Base-by-base conservation (phyloP, 106 monocot genomes). In the Platanthera zijinensis region DNA sequence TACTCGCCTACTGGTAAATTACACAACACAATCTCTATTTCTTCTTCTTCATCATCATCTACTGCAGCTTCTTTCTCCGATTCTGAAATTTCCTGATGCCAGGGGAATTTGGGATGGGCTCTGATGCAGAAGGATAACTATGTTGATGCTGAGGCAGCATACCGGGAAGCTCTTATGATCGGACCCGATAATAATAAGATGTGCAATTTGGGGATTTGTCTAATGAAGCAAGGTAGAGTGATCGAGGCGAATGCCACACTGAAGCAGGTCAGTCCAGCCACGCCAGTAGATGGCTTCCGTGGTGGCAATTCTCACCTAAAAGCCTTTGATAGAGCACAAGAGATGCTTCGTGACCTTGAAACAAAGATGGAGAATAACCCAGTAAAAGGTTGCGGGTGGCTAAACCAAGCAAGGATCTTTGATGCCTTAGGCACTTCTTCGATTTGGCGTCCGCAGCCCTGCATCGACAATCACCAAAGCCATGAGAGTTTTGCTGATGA, bases 21-120 rank as follows among this genome's bases (percentile, higher is more conserved):
- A 19, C 10, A 30, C 6, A 66, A 66, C 32, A 9, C 30, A 22
- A 22, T 75, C 22, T 11, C 14, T 74, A 6, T 12, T 30, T 69
- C 39, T 76, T 53, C 57, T 54, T 73, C 69, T 14, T 72, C n/a
- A 51, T 74, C 50, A 11, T 50, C 21, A 11, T 52, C 22, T 30
- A 5, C 28, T 15, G 4, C 4, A 45, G 11, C 45, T 48, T 47
- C 13, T 48, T 32, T 14, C 39, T 39, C 45, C 12, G 6, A 5
- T 67, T 67, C 32, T 11, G 11, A 67, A 10, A 67, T 9, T 18
- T 4, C 6, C 14, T 17, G 10, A 12, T 51, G 62, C 71, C 86
- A 95, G 94, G 91, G 95, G 10, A 95, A 95, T 59, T 52, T 95
- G 57, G 91, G 95, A 0, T 95, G 95, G 95, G 89, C 91, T 22